Evolutionary conservation across 2,329 filamentous ascomycete species (phyloP).

Genomic region (Sordariomycetes sp.): DNA sequence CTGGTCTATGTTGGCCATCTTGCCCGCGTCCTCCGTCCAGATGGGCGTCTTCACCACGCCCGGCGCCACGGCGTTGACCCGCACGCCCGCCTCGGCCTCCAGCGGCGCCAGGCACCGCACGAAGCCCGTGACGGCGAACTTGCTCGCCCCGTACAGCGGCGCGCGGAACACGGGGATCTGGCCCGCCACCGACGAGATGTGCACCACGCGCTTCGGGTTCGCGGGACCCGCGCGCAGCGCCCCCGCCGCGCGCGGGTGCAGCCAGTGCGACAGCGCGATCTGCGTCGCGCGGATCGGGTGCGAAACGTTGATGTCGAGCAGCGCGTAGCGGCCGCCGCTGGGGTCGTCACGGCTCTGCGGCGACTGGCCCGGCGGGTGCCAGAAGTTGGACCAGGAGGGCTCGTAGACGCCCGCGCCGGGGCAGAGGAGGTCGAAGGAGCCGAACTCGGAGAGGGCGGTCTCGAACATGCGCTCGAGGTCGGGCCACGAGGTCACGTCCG

Average conservation of each 20-base stretch:
- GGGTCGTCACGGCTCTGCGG: constrained; percentile 17
- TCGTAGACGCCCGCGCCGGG: constrained; percentile 36
- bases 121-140: constrained; percentile 26
- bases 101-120: constrained; percentile 27
- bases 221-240: not conserved
- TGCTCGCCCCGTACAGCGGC: constrained; percentile 27
- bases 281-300: constrained; percentile 30
- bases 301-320: constrained; percentile 28
- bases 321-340: constrained; percentile 18
- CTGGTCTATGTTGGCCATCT: constrained; percentile 23
- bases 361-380: constrained; percentile 25
- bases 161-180: constrained; percentile 20
- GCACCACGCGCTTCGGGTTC: constrained; percentile 23
- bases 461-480: constrained; percentile 23
- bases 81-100: constrained; percentile 19
- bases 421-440: constrained; percentile 28
- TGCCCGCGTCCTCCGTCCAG: constrained; percentile 33
- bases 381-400: constrained; percentile 29
- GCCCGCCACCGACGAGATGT: constrained; percentile 24
- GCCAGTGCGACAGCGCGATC: constrained; percentile 26
- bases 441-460: constrained; percentile 21
- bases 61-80: constrained; percentile 32
- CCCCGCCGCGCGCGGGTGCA: constrained; percentile 13
- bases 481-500: constrained; percentile 31
- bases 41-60: constrained; percentile 32